phyloP scores from a whole-genome alignment of 768 basidiomycete genomes.

The Mycena galericulata region DNA sequence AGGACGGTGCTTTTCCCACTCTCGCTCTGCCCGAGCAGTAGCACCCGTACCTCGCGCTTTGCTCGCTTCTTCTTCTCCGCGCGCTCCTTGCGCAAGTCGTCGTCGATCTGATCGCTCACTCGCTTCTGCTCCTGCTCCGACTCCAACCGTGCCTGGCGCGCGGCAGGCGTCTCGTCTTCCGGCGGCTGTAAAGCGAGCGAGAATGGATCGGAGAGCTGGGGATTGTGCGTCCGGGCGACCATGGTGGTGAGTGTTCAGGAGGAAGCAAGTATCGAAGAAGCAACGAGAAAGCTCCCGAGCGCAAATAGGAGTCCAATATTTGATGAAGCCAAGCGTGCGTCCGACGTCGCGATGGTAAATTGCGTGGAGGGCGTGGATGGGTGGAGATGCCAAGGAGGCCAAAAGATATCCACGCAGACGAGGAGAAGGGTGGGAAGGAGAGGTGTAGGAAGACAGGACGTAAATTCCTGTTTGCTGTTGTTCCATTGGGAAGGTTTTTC shows the following conservation, averaged over 20 bases:
- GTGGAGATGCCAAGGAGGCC: not conserved
- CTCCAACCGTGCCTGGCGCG: constrained; percentile 45
- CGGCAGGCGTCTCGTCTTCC: constrained; percentile 60
- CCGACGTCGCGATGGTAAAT: too few species aligned
- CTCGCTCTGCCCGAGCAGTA: constrained; percentile 72
- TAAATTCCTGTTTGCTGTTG: not conserved
- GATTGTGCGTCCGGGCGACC: constrained; percentile 24
- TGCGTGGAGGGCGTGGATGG: not conserved
- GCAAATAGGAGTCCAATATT: too few species aligned
- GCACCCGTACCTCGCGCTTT: constrained; percentile 59
- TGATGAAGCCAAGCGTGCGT: too few species aligned
- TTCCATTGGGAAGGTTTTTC: not conserved
- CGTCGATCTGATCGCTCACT: constrained; percentile 58
- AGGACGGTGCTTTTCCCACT: constrained; percentile 54
- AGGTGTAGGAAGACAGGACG: not conserved
- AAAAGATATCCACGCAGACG: not conserved
- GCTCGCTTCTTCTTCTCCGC: constrained; percentile 51
- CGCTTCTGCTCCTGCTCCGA: constrained; percentile 39
- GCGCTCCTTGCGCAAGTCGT: constrained; percentile 30
- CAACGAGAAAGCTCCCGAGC: not conserved
- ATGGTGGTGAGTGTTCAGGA: not conserved
- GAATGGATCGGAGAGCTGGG: constrained; percentile 55
- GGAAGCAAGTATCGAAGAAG: not conserved
- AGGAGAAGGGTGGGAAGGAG: not conserved
- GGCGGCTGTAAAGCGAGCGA: constrained; percentile 61